Percentiles rank a stretch among this genome's conserved stretches.
Evolutionary conservation across 306 rosid species (phyloP).

Genomic region (Spatholobus suberectus): DNA sequence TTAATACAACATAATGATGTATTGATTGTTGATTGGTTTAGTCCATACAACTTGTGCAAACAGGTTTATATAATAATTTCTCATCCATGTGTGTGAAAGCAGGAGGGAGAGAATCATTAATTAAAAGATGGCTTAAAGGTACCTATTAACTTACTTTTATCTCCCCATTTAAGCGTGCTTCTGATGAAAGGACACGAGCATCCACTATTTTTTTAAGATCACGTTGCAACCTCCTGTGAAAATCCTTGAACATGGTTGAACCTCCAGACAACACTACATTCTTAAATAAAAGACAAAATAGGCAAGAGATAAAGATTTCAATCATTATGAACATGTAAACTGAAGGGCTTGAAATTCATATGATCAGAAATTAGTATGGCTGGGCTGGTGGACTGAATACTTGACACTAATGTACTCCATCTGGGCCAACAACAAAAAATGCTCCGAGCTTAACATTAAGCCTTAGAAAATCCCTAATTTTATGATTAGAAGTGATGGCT

Average conservation of each 20-base stretch:
- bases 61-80: constrained; percentile 21
- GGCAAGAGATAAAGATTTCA: constrained; percentile 3
- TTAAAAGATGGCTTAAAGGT: neutral
- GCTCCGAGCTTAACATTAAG: constrained; percentile 2
- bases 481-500: neutral
- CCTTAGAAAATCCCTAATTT: constrained; percentile 12
- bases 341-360: neutral
- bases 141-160: constrained; percentile 58
- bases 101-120: constrained; percentile 16
- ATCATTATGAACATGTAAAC: constrained; percentile 4
- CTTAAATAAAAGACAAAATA: constrained; percentile 53
- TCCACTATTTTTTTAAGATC: constrained; percentile 95
- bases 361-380: neutral
- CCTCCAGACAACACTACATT: constrained; percentile 97
- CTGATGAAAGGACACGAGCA: constrained; percentile 87
- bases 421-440: constrained; percentile 30
- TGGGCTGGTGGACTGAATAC: constrained; percentile 6
- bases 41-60: constrained; percentile 8
- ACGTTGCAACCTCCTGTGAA: constrained; percentile 95
- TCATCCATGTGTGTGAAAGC: neutral
- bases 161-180: constrained; percentile 79
- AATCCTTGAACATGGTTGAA: constrained; percentile 99
- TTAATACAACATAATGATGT: neutral
- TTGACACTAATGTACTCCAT: neutral
- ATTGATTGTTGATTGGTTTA: constrained; percentile 2